Percentiles rank a stretch among this genome's conserved stretches.
phyloP scores from a whole-genome alignment of 495 filamentous ascomycete species.

The Podospora anserina region DNA sequence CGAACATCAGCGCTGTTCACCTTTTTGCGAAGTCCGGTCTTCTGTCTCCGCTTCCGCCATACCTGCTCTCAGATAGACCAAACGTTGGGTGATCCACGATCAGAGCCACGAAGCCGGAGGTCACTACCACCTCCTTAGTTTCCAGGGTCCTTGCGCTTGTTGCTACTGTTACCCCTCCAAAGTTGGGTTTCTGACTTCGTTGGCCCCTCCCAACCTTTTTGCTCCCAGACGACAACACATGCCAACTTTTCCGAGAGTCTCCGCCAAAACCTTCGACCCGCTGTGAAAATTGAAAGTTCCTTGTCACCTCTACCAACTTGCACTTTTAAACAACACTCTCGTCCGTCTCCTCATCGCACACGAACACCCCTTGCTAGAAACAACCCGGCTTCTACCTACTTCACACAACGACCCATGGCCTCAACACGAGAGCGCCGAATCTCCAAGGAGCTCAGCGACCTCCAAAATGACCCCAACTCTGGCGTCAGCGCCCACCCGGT shows the following conservation, averaged over 20 bases:
- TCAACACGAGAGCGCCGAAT: constrained; percentile 78
- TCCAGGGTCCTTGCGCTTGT: background rate
- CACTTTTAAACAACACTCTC: background rate
- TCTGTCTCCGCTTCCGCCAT: background rate
- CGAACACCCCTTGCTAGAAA: background rate
- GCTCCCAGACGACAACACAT: background rate
- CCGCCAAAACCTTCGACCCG: background rate
- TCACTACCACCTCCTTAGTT: background rate
- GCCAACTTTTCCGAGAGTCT: background rate
- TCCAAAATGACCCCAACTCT: constrained; percentile 68
- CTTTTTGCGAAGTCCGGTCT: background rate
- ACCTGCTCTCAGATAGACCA: background rate
- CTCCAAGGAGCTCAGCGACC: constrained; percentile 87
- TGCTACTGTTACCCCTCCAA: constrained; percentile 5
- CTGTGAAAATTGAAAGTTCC: background rate
- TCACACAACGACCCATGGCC: constrained; percentile 52
- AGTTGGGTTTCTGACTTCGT: background rate
- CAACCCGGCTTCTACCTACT: background rate
- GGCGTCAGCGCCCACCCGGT: constrained; percentile 67
- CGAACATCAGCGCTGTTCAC: background rate
- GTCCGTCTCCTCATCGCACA: background rate
- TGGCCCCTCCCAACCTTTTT: background rate
- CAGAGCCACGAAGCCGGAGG: background rate
- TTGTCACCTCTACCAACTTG: background rate
- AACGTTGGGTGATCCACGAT: background rate